Evolutionary conservation across 768 basidiomycete species (phyloP).

Genomic region (Lactarius sp.): DNA sequence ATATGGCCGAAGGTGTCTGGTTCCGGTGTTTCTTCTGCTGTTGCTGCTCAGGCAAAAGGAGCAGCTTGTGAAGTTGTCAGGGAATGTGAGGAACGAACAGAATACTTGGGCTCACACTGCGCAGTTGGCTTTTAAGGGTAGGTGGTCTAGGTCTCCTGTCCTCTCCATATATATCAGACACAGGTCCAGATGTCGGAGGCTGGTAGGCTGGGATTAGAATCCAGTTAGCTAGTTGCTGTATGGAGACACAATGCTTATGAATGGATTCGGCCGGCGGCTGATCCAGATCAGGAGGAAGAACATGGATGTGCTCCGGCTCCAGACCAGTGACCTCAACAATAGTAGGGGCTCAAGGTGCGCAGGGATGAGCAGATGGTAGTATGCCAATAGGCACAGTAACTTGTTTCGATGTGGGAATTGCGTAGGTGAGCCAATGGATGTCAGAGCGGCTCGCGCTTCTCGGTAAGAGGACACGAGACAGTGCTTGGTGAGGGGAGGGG

Average conservation of each 20-base stretch:
- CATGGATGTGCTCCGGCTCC: constrained; percentile 7
- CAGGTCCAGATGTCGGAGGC: constrained; percentile 16
- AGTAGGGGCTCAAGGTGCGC: constrained; percentile 11
- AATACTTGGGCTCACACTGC: neutral
- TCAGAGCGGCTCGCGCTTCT: constrained; percentile 6
- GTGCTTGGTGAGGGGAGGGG: too few species aligned
- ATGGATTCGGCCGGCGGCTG: constrained; percentile 1
- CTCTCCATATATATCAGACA: neutral
- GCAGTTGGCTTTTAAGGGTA: constrained; percentile 6
- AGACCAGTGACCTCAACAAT: constrained; percentile 17
- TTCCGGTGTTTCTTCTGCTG: neutral
- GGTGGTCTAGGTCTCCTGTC: neutral
- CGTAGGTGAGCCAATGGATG: constrained; percentile 8
- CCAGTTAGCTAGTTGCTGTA: neutral
- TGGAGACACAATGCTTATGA: constrained; percentile 5
- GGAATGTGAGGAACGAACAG: constrained; percentile 5
- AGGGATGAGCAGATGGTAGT: constrained; percentile 4
- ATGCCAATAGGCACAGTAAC: neutral
- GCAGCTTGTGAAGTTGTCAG: neutral
- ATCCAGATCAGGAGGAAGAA: constrained; percentile 2
- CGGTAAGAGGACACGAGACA: neutral
- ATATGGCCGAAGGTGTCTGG: constrained; percentile 12
- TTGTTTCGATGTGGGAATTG: constrained; percentile 8
- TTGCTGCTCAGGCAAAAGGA: neutral
- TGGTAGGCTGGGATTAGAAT: constrained; percentile 9